Evolutionary conservation across 2,329 filamentous ascomycete species (phyloP), one percentile per base, ranked within the genome.

Genomic region (Zasmidium angulare): DNA sequence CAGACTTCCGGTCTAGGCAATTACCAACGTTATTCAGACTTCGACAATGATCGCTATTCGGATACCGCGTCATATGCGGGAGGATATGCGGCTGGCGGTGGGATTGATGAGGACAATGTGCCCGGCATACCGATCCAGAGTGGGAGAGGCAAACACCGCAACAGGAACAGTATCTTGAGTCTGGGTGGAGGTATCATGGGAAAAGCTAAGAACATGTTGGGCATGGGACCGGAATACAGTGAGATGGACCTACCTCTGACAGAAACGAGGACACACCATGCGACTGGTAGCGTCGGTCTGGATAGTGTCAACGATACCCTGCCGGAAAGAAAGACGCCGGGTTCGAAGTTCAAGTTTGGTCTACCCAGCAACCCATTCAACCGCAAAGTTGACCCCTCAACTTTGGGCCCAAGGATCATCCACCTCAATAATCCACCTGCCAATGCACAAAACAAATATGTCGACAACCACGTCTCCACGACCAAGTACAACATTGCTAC

Each of bases 241-340:
- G 95, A 98, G 77, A 99, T 99, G 95, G 93, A 99, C 73, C 81
- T 99, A 56, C 95, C 95, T 14, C 81, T 99, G 75, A 98, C 93
- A 3, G 91, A 98, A 73, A 79, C 88, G 50, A 84, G 82, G 55
- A 83, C 81, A 55, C 29, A 62, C 20, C 55, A 52, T 47, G 59
- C 59, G 59, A 31, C 54, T 40, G 59, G 59, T 55, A 61, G 59
- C 26, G 53, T 47, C 19, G 56, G 56, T 46, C 50, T 54, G 20
- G 56, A 58, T 46, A 54, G 50, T 36, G 22, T 53, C 20, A 58
- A 60, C 40, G 60, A 67, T 46, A 59, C 61, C 24, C 57, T 62
- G n/a, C 53, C 58, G 55, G 73, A 73, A 50, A 75, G 74, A 69
- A 89, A 82, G 74, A 86, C 81, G 67, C 87, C 90, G 68, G 86